Base-by-base conservation (phyloP, 148 eudicot species). In the Euryodendron excelsum region DNA sequence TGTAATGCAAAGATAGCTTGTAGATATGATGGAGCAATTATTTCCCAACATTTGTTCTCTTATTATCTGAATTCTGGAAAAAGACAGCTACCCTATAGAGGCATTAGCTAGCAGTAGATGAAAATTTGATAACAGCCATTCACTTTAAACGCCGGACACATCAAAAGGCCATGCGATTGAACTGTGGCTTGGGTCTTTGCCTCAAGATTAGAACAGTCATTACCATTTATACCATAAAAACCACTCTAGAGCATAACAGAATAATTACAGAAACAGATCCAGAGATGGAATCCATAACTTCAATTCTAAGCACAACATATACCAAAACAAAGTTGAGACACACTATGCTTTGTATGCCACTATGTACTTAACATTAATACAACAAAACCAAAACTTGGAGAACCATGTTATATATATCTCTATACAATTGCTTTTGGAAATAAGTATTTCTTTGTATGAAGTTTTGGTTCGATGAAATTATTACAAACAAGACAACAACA, bases 401-500 rank as follows among this genome's bases (percentile, higher is more conserved):
- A 62, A 72, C 67, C 68, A 72, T 47, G 63, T 28, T 36, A 25
- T 56, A 10, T 37, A 60, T 78, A 34, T 65, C 67, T 75, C 72
- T 67, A 45, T 45, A 68, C 33, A 80, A 52, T 50, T 73, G 72
- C 50, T 25, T 2, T 28, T 10, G 36, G n/a, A 73, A 64, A 55
- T 73, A 73, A 80, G 55, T 79, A 68, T 31, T 59, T 33, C 34
- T 73, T 1, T 76, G 31, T 75, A 80, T 56, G 53, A 33, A 75
- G 62, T 58, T 80, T 75, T 50, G 69, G 50, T 44, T 81, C 52
- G 23, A 65, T 45, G 33, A 15, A 45, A 55, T 48, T 77, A 80
- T 55, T 66, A 79, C 87, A 84, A 82, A 56, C 52, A 81, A 69
- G 37, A 70, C 47, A 47, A 70, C 33, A 77, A 44, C 69, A 70